A percentile compares a stretch with the other conserved stretches of the same genome.
phyloP scores from a whole-genome alignment of 139 green algal species.

The Edaphochlamys debaryana region DNA sequence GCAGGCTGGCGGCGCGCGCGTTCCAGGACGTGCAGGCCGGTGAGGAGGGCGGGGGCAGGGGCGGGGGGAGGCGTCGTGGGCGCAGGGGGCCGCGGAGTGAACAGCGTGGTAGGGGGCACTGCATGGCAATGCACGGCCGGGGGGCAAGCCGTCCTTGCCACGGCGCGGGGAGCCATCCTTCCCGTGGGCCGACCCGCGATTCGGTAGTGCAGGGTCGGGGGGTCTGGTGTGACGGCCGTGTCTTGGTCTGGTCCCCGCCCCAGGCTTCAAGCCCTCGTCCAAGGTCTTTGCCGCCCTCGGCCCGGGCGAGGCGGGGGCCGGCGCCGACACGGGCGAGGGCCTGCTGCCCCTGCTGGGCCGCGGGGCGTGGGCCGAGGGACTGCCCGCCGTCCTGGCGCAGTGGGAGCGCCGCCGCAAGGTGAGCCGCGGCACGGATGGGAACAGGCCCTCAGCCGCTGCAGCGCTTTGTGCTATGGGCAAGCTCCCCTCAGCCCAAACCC shows the following conservation, averaged over 20 bases:
- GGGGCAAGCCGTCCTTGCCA: too few species aligned
- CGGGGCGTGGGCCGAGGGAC: neutral
- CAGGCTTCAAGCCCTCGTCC: slow-evolving; percentile 33
- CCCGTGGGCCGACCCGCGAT: too few species aligned
- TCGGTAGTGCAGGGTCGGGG: too few species aligned
- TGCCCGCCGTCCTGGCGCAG: slow-evolving; percentile 2
- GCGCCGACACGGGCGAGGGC: too few species aligned
- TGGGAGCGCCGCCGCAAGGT: slow-evolving; percentile 35
- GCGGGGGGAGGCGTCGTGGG: too few species aligned
- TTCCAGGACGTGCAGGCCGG: slow-evolving; percentile 34
- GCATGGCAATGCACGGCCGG: too few species aligned
- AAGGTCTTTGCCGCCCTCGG: slow-evolving; percentile 28
- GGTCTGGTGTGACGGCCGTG: too few species aligned
- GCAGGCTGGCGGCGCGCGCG: slow-evolving; percentile 43
- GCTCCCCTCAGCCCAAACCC: too few species aligned
- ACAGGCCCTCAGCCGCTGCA: too few species aligned
- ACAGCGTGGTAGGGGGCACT: neutral
- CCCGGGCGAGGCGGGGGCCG: slow-evolving; percentile 1
- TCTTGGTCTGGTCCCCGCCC: neutral
- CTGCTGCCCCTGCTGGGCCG: neutral
- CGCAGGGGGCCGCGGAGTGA: too few species aligned
- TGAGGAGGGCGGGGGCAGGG: neutral
- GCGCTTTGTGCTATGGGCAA: too few species aligned
- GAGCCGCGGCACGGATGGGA: neutral
- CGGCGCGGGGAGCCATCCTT: too few species aligned